Conservation (phyloP, 192 early-diverging fungal species). For the Coemansia sp. region DNA sequence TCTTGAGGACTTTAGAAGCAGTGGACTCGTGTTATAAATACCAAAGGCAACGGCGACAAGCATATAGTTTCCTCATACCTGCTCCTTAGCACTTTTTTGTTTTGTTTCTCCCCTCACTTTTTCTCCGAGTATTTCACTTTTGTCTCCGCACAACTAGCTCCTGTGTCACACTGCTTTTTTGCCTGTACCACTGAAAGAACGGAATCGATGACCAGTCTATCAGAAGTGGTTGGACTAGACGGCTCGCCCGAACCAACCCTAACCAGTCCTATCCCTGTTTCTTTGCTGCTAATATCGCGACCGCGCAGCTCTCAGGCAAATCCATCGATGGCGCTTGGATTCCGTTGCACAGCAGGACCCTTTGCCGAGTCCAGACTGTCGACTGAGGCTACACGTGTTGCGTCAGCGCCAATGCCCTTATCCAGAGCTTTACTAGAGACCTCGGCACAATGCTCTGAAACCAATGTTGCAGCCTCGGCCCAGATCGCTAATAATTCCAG, state of each 20-base stretch:
- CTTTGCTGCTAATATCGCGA: not conserved
- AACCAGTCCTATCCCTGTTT: not conserved
- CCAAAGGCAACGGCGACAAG: not conserved
- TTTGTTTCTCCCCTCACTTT: not conserved
- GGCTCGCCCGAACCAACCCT: constrained; percentile 6
- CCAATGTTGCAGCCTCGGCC: not conserved
- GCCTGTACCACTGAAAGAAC: not conserved
- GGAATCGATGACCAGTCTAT: not conserved
- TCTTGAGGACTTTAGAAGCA: not conserved
- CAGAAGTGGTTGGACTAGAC: not conserved
- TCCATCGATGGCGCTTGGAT: not conserved
- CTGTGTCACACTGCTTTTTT: not conserved
- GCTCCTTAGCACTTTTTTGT: not conserved
- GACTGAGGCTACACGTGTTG: constrained; percentile 22
- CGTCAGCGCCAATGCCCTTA: not conserved
- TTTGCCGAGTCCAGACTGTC: not conserved
- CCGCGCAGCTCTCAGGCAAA: not conserved
- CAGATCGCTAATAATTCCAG: not conserved
- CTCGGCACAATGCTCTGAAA: constrained; percentile 7
- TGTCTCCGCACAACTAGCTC: not conserved
- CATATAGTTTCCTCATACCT: not conserved
- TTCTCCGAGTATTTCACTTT: not conserved
- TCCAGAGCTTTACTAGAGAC: not conserved
- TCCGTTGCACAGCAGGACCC: not conserved
- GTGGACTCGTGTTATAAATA: not conserved